Percentiles rank a stretch among this genome's conserved stretches.
phyloP scores from a whole-genome alignment of 1,139 yeast genomes.

The Waltiozyma sp. region DNA sequence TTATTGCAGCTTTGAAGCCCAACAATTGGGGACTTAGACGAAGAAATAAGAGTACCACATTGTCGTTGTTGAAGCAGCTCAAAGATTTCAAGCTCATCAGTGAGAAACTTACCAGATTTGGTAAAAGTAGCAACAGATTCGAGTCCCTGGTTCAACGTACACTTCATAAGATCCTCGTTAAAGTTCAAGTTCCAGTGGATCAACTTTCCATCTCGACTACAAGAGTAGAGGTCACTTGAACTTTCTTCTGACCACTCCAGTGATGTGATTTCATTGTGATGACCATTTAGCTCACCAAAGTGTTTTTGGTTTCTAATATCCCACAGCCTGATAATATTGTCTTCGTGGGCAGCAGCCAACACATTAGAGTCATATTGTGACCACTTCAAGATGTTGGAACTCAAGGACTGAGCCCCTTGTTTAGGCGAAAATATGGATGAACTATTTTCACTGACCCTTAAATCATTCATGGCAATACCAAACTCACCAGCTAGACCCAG shows the following conservation, averaged over 20 bases:
- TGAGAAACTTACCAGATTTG: constrained; percentile 23
- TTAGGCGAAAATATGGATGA: constrained; percentile 34
- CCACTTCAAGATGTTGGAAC: constrained; percentile 47
- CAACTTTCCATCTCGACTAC: constrained; percentile 62
- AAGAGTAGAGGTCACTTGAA: constrained; percentile 46
- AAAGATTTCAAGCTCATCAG: constrained; percentile 20
- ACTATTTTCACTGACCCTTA: constrained; percentile 31
- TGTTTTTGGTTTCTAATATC: constrained; percentile 56
- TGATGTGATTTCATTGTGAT: constrained; percentile 40
- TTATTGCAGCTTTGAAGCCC: constrained; percentile 23
- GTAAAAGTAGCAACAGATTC: constrained; percentile 23
- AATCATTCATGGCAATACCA: constrained; percentile 62
- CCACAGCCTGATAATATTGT: constrained; percentile 57
- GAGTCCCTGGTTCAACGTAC: constrained; percentile 39
- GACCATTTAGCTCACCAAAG: constrained; percentile 44
- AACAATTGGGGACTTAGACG: constrained; percentile 40
- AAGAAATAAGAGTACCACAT: constrained; percentile 53
- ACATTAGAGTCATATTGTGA: constrained; percentile 46
- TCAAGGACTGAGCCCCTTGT: constrained; percentile 16
- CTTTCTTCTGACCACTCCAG: constrained; percentile 47
- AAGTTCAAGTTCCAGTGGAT: constrained; percentile 57
- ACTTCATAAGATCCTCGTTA: constrained; percentile 22
- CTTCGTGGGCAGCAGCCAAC: constrained; percentile 57
- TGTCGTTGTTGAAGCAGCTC: constrained; percentile 32
- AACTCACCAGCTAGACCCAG: constrained; percentile 57